Base-by-base conservation (phyloP, 2,329 filamentous ascomycete genomes). In the Beauveria rudraprayagi region DNA sequence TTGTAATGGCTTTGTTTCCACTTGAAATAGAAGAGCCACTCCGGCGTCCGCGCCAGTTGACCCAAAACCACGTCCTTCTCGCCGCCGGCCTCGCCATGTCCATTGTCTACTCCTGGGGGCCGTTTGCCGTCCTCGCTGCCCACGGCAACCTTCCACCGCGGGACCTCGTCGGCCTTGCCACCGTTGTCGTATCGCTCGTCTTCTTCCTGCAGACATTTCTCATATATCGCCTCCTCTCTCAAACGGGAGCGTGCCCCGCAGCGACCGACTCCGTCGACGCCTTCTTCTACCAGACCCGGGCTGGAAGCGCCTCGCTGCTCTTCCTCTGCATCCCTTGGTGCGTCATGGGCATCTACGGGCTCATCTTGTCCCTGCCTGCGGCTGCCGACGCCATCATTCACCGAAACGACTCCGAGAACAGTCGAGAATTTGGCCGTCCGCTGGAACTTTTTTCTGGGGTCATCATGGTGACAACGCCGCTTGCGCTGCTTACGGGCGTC, bases 221-320 rank as follows among this genome's bases (percentile, higher is more conserved):
- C 4, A 1, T 30, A 5, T 59, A 59, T 26, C 56, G 56, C 3
- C 48, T 59, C 9, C 17, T 46, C 40, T 26, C 47, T 6, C 19
- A 44, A 40, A 4, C 5, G n/a, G 37, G 56, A 3, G 26, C n/a
- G n/a, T 53, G 47, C 3, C 56, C 56, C 11, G 19, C 48, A 14
- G 9, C 46, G n/a, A 59, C 56, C 17, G 56, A 52, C 7, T 22
- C 48, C 24, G 24, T 44, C 24, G 56, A 53, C 26, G 46, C 47
- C 37, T 59, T 59, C 40, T 59, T 59, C 47, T 52, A 59, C 56
- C 37, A 37, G n/a, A 50, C 24, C 24, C 48, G 48, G 4, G 34
- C 34, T 8, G 56, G 56, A 17, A 46, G 37, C 56, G 48, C 16
- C 7, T 9, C 46, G 16, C 40, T 59, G 16, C 56, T 59, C 10